Base-by-base conservation (phyloP, 345 rosid genomes). In the Erucastrum elatum region DNA sequence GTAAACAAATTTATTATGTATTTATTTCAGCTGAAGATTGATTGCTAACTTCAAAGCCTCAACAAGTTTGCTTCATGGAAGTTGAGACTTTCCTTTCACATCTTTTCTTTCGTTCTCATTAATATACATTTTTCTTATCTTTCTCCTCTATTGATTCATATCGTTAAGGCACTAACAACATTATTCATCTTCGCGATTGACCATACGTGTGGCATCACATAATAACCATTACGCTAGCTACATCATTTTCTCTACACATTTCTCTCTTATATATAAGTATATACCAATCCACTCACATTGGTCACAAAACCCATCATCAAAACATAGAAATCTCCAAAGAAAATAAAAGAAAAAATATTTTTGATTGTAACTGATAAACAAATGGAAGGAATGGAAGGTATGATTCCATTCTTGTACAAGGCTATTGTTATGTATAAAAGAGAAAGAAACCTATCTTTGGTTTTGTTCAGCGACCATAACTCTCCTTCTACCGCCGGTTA, bases 301-400 rank as follows among this genome's bases (percentile, higher is more conserved):
- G n/a, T 60, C 37, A 29, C 37, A 61, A 61, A 61, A 29, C 12
- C 12, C 66, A 37, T 37, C 39, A 62, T n/a, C 21, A 31, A 30
- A 59, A 27, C 21, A 26, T 62, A 13, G 2, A 62, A 30, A n/a
- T n/a, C 39, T 62, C 37, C 13, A 39, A 6, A 62, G 34, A 4
- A 16, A 60, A 37, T 9, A 4, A 27, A 26, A 29, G 8, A 61
- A 61, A 61, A 3, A 13, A 6, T 6, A 12, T 11, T 44, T 44
- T 37, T 8, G 44, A 37, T 13, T 31, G 15, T 31, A 13, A 31
- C 34, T 4, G 31, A 30, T 12, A 61, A 13, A 30, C 10, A 62
- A 30, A 62, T 62, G 66, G 66, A 62, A 62, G 66, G 66, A 30
- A 62, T 62, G 66, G 66, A 62, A 62, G 66, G 66, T 31, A 6